A percentile compares a stretch with the other conserved stretches of the same genome.
Evolutionary conservation across 441 rosid species (phyloP).

Genomic region (Gossypium schwendimanii): DNA sequence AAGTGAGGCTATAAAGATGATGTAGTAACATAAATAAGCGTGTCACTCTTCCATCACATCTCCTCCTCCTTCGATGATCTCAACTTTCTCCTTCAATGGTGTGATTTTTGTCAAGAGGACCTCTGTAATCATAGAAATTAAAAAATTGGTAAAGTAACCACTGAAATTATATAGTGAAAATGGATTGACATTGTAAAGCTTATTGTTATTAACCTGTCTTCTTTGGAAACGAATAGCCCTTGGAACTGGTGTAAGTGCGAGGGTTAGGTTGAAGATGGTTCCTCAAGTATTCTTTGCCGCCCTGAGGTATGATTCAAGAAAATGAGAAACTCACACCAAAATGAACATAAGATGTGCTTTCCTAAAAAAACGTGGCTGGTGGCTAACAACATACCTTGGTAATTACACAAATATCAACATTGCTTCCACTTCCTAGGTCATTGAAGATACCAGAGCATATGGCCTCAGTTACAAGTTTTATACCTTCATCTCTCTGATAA

Average conservation of each 20-base stretch:
- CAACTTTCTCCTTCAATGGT: slow-evolving; percentile 54
- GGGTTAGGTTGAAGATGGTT: slow-evolving; percentile 88
- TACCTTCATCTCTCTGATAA: slow-evolving; percentile 80
- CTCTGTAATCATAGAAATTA: slow-evolving; percentile 39
- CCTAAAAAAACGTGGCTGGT: not conserved
- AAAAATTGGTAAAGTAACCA: not conserved
- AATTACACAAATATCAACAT: slow-evolving; percentile 91
- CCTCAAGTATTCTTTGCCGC: slow-evolving; percentile 79
- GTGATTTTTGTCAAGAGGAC: slow-evolving; percentile 70
- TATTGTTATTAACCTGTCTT: slow-evolving; percentile 53
- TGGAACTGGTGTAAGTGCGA: slow-evolving; percentile 60
- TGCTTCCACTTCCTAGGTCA: slow-evolving; percentile 97
- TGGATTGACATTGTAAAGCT: not conserved
- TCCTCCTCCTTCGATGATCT: slow-evolving; percentile 46
- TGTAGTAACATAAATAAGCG: not conserved
- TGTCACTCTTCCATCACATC: slow-evolving; percentile 67
- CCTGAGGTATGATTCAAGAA: slow-evolving; percentile 38
- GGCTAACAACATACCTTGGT: slow-evolving; percentile 60
- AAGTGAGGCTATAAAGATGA: not conserved
- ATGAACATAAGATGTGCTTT: not conserved
- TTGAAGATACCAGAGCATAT: slow-evolving; percentile 89
- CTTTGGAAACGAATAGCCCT: slow-evolving; percentile 65
- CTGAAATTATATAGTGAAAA: not conserved
- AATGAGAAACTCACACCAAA: slow-evolving; percentile 15
- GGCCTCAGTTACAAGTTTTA: slow-evolving; percentile 68